Evolutionary conservation across 1,139 yeast species (phyloP).

Genomic region (Yamadazyma siamensis): DNA sequence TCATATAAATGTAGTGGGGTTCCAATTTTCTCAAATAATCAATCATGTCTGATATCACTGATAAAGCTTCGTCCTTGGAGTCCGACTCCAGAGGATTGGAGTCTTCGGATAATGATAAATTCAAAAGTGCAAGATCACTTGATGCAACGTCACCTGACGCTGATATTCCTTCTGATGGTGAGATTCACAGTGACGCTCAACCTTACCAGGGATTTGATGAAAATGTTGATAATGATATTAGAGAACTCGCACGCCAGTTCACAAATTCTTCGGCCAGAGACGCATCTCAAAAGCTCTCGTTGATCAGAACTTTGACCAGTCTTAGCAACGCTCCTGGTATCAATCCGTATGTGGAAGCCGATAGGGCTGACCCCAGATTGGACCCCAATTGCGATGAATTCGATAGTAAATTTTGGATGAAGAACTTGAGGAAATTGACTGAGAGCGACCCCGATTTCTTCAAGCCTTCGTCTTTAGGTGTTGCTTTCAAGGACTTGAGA

Average conservation of each 20-base stretch:
- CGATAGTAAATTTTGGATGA: slow-evolving; percentile 66
- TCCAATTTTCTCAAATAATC: too few species aligned
- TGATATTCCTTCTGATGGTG: slow-evolving; percentile 1
- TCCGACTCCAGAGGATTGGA: too few species aligned
- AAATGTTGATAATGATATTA: slow-evolving; percentile 8
- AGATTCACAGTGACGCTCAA: too few species aligned
- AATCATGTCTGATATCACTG: too few species aligned
- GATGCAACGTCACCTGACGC: too few species aligned
- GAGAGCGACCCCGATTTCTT: slow-evolving; percentile 59
- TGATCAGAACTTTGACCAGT: slow-evolving; percentile 29
- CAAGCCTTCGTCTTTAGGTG: slow-evolving; percentile 63
- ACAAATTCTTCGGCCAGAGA: slow-evolving; percentile 16
- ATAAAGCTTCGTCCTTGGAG: too few species aligned
- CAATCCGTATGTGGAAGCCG: slow-evolving; percentile 24
- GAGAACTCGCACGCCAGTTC: slow-evolving; percentile 10
- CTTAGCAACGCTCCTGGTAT: slow-evolving; percentile 52
- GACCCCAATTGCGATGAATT: slow-evolving; percentile 51
- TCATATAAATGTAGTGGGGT: too few species aligned
- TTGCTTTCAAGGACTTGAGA: slow-evolving; percentile 63
- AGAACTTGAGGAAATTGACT: slow-evolving; percentile 55
- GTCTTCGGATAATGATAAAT: too few species aligned
- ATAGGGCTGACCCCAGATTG: slow-evolving; percentile 11
- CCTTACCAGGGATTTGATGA: slow-evolving; percentile 8
- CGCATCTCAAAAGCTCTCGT: slow-evolving; percentile 12
- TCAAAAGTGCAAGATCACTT: too few species aligned